Evolutionary conservation across 352 stramenopile genomes (phyloP).

Genomic region (Phytophthora meadii): DNA sequence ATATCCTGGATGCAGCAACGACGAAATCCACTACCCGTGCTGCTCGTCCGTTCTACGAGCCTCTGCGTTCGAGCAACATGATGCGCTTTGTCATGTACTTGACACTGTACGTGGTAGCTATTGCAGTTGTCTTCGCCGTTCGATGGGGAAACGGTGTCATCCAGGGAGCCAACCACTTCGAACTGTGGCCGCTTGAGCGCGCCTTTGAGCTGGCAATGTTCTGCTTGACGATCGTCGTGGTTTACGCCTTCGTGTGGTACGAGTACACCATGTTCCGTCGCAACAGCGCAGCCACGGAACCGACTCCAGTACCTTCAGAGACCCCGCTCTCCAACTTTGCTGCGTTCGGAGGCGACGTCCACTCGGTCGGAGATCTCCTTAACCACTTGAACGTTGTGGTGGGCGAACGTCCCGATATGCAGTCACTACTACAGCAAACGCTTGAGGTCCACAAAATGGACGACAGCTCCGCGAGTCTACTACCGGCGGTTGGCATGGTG

Average conservation of each 20-base stretch:
- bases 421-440: conserved; percentile 38
- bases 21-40: conserved; percentile 20
- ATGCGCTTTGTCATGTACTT: conserved; percentile 47
- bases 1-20: conserved; percentile 12
- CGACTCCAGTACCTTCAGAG: conserved; percentile 13
- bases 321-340: conserved; percentile 10
- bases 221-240: conserved; percentile 48
- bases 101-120: conserved; percentile 45
- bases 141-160: conserved; percentile 61
- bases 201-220: conserved; percentile 58
- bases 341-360: conserved; percentile 42
- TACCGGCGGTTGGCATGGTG: conserved; percentile 45
- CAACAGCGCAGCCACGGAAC: conserved; percentile 11
- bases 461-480: conserved; percentile 15
- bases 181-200: conserved; percentile 64
- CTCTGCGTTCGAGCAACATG: conserved; percentile 51
- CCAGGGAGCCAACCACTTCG: conserved; percentile 50
- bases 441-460: conserved; percentile 33
- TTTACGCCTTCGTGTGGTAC: conserved; percentile 62
- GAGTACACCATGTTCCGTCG: conserved; percentile 41
- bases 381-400: conserved; percentile 39
- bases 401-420: conserved; percentile 44
- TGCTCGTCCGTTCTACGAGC: conserved; percentile 57
- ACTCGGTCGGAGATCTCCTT: conserved; percentile 50
- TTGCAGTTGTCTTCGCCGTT: conserved; percentile 42